phyloP scores from a whole-genome alignment of 805 yeast species.

The Yarrowia phangngaensis region DNA sequence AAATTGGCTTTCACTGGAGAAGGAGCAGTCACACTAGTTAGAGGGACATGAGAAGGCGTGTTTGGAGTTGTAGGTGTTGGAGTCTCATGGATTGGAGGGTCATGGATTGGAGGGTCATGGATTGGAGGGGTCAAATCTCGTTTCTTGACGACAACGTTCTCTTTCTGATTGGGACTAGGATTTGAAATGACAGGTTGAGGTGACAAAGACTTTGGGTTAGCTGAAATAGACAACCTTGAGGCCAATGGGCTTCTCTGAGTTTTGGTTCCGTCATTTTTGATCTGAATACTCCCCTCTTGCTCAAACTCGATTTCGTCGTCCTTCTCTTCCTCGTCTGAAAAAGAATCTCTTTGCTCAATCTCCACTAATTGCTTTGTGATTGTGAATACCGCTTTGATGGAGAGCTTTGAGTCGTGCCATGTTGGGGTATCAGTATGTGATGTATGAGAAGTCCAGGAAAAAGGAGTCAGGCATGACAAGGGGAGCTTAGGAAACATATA shows the following conservation, averaged over 20 bases:
- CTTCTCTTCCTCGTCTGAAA: background rate
- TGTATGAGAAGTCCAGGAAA: background rate
- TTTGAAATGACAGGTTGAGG: background rate
- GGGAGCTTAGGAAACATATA: no score
- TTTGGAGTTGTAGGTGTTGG: background rate
- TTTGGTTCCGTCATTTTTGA: background rate
- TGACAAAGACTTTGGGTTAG: background rate
- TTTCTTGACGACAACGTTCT: conserved; percentile 10
- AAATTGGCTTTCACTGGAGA: conserved; percentile 12
- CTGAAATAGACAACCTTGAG: background rate
- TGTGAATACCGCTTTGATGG: conserved; percentile 20
- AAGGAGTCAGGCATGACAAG: no score
- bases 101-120: no score
- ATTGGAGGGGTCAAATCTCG: background rate
- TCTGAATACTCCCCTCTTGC: background rate
- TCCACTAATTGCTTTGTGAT: conserved; percentile 10
- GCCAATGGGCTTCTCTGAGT: background rate
- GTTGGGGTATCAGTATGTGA: background rate
- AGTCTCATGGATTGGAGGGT: no score
- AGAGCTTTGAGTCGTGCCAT: conserved; percentile 24
- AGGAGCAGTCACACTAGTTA: background rate
- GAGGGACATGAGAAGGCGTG: conserved; percentile 10
- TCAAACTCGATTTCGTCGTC: background rate
- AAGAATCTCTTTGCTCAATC: background rate
- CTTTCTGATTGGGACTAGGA: conserved; percentile 12